Conservation (phyloP, 2,329 filamentous ascomycete species). For the Elsinoe perseae region DNA sequence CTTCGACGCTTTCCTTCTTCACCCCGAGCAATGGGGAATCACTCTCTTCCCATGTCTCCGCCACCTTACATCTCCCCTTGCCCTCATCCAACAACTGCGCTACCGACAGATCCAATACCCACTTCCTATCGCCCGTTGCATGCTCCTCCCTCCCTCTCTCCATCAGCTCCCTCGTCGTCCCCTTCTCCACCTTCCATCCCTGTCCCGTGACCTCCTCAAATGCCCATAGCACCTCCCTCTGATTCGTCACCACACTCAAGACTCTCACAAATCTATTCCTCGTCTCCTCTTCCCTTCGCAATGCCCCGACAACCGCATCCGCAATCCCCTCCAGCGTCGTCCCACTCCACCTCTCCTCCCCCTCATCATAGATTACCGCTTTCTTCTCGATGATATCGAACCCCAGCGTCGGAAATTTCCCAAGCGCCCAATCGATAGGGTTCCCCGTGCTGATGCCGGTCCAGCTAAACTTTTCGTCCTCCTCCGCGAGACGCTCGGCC, state of each 20-base stretch:
- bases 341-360: constrained; percentile 42
- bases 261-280: constrained; percentile 52
- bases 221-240: constrained; percentile 46
- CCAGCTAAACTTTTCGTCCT: constrained; percentile 17
- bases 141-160: constrained; percentile 8
- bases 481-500: constrained; percentile 25
- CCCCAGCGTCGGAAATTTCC: constrained; percentile 55
- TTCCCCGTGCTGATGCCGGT: constrained; percentile 19
- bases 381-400: constrained; percentile 44
- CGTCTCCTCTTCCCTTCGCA: constrained; percentile 43
- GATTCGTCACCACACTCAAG: constrained; percentile 46
- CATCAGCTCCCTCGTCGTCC: constrained; percentile 15
- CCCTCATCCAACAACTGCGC: constrained; percentile 19
- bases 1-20: constrained; percentile 15
- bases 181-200: constrained; percentile 15
- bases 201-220: constrained; percentile 18
- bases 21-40: constrained; percentile 20
- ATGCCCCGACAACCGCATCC: constrained; percentile 41
- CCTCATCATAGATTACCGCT: constrained; percentile 48
- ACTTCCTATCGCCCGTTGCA: background rate
- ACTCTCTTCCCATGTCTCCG: constrained; percentile 15
- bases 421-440: constrained; percentile 38
- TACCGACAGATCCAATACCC: constrained; percentile 18
- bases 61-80: constrained; percentile 16
- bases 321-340: constrained; percentile 47